phyloP scores from a whole-genome alignment of 306 rosid species.

The Cercis canadensis region DNA sequence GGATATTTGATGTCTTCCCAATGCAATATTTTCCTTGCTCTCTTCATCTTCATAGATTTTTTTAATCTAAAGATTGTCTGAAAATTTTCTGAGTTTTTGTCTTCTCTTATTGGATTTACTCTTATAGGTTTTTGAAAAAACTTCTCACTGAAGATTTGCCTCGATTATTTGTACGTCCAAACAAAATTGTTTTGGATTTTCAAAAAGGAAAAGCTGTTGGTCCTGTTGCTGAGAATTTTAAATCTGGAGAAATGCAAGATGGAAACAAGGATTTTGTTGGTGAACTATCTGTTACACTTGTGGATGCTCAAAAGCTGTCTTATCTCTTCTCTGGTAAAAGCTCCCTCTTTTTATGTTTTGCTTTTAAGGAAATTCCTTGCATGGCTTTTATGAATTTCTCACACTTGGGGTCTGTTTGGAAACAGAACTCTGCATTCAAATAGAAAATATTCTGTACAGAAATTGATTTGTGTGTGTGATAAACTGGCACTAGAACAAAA shows the following conservation, averaged over 20 bases:
- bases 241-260: constrained; percentile 88
- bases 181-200: constrained; percentile 94
- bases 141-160: constrained; percentile 98
- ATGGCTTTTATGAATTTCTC: neutral
- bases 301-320: constrained; percentile 93
- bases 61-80: no score
- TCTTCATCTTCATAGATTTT: constrained; percentile 24
- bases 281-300: constrained; percentile 92
- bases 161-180: constrained; percentile 92
- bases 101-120: neutral
- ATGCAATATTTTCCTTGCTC: neutral
- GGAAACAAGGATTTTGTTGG: constrained; percentile 94
- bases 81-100: no score
- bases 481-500: no score
- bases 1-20: neutral
- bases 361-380: constrained; percentile 20
- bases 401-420: neutral
- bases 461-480: no score
- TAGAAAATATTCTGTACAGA: no score
- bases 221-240: constrained; percentile 66
- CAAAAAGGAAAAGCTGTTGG: constrained; percentile 94
- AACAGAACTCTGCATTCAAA: no score
- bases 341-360: constrained; percentile 30
- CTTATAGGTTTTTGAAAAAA: constrained; percentile 87
- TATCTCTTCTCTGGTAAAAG: constrained; percentile 80